Evolutionary conservation across 768 basidiomycete species (phyloP).

Genomic region (Megacollybia marginata): DNA sequence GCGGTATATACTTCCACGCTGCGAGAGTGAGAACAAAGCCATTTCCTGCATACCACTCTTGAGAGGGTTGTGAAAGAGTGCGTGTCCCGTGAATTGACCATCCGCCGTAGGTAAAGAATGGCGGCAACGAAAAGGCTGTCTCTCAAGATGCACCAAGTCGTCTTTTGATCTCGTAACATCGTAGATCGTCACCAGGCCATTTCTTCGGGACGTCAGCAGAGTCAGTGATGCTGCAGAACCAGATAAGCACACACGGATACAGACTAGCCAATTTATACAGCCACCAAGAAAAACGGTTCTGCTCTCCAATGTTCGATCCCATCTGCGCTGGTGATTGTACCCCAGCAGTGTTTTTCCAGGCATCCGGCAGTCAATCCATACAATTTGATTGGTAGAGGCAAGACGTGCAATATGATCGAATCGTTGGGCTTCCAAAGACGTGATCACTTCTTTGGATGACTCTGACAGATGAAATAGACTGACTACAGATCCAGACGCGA

Average conservation of each 20-base stretch:
- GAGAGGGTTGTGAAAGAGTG: conserved; percentile 26
- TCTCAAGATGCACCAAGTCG: conserved; percentile 35
- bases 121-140: conserved; percentile 31
- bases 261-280: conserved; percentile 15
- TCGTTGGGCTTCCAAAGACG: conserved; percentile 40
- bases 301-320: conserved; percentile 49
- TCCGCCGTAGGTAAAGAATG: conserved; percentile 2
- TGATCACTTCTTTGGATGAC: conserved; percentile 32
- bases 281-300: conserved; percentile 27
- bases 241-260: neutral
- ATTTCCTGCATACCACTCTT: conserved; percentile 13
- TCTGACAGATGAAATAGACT: no score
- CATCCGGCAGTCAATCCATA: conserved; percentile 67
- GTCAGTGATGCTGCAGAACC: conserved; percentile 37
- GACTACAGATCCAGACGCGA: conserved; percentile 20
- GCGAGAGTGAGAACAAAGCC: conserved; percentile 39
- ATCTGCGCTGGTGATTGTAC: conserved; percentile 51
- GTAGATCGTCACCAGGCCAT: conserved; percentile 54
- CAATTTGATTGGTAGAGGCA: conserved; percentile 51
- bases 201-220: conserved; percentile 52
- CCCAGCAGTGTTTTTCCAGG: conserved; percentile 51
- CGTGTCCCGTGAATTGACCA: conserved; percentile 16
- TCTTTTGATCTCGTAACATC: conserved; percentile 42
- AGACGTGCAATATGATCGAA: conserved; percentile 42
- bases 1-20: conserved; percentile 37